A percentile compares a stretch with the other conserved stretches of the same genome.
phyloP scores from a whole-genome alignment of 768 basidiomycete species.

The Symmetrospora coprosmae region DNA sequence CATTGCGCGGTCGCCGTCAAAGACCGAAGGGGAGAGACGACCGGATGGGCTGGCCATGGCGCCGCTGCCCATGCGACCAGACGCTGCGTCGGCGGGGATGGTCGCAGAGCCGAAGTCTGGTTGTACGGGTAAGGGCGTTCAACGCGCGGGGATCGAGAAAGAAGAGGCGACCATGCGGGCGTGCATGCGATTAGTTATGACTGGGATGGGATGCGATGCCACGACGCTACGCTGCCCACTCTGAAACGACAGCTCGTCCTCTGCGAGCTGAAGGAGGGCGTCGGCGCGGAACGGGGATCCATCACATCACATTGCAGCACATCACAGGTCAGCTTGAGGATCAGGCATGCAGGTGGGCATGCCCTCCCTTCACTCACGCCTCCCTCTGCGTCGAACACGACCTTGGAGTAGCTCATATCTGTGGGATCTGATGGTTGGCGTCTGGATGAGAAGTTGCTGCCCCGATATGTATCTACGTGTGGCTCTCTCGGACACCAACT shows the following conservation, averaged over 20 bases:
- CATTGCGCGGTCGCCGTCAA: constrained; percentile 7
- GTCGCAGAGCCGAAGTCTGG: constrained; percentile 22
- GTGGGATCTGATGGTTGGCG: no score
- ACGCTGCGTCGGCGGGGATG: background rate
- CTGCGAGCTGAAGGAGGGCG: background rate
- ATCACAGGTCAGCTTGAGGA: no score
- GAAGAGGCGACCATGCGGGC: background rate
- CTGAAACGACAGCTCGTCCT: constrained; percentile 15
- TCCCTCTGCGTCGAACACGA: no score
- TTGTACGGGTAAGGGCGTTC: background rate
- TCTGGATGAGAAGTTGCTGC: no score
- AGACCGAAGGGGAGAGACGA: background rate
- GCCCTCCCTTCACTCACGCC: no score
- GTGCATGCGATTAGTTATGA: background rate
- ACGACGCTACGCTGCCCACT: background rate
- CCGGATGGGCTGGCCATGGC: background rate
- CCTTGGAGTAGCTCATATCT: no score
- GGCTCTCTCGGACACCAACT: no score
- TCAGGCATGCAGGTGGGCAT: no score
- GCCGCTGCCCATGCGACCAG: constrained; percentile 8
- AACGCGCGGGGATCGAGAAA: background rate
- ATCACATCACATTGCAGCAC: no score
- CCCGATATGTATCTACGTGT: no score
- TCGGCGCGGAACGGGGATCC: no score
- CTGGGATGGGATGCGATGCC: background rate